Percentiles rank a stretch among this genome's conserved stretches.
Conservation (phyloP, 257 asterid genomes). For the Perilla frutescens region DNA sequence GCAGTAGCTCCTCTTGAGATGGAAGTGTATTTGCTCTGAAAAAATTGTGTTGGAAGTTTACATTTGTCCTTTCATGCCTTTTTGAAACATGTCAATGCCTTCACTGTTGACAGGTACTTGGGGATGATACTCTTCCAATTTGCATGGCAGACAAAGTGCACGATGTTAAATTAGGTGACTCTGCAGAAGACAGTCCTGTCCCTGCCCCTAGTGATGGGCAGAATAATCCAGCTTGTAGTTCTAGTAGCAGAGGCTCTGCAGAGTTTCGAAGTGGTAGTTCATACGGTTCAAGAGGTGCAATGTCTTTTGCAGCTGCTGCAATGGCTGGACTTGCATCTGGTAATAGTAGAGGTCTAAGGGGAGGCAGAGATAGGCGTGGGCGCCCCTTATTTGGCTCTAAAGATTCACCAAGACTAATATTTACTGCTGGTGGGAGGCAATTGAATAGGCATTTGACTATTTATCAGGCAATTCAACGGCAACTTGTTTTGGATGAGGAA, state of each 20-base stretch:
- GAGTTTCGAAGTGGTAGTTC: constrained; percentile 80
- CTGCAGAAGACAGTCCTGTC: constrained; percentile 61
- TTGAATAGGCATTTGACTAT: constrained; percentile 81
- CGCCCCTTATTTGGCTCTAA: constrained; percentile 61
- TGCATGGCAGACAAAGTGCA: constrained; percentile 87
- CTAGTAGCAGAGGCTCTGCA: constrained; percentile 78
- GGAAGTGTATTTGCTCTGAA: constrained; percentile 14
- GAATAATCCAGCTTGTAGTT: constrained; percentile 66
- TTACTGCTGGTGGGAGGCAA: constrained; percentile 87
- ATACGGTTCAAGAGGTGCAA: constrained; percentile 89
- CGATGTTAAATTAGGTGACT: constrained; percentile 86
- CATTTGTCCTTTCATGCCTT: neutral
- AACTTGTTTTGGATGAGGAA: constrained; percentile 82
- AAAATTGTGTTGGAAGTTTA: neutral
- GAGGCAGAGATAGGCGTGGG: constrained; percentile 74
- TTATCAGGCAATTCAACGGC: constrained; percentile 93
- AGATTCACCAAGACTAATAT: constrained; percentile 69
- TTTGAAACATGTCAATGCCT: constrained; percentile 12
- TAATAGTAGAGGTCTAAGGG: constrained; percentile 79
- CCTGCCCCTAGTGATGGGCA: constrained; percentile 62
- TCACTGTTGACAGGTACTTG: constrained; percentile 62
- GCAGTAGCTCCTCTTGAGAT: constrained; percentile 5
- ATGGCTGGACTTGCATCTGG: constrained; percentile 96
- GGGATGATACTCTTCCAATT: constrained; percentile 74
- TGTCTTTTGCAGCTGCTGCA: constrained; percentile 99